A percentile compares a stretch with the other conserved stretches of the same genome.
These are phyloP conservation scores for Suillus luteus DNA, from an alignment of 768 basidiomycete genomes.

Conservation along the genomic window DNA sequence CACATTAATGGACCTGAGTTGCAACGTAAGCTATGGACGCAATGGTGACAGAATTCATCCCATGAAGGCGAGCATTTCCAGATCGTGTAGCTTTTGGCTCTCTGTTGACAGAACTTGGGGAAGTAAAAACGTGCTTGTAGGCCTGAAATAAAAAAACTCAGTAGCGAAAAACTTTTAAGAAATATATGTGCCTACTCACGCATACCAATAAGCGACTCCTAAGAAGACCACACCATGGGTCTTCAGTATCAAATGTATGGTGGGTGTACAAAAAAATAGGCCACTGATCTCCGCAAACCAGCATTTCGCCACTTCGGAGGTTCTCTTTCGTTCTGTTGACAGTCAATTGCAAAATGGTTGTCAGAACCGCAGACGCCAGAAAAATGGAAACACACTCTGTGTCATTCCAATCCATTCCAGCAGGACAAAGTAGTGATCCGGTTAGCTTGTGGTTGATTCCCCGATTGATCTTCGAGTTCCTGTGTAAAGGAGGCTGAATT, in stretches of 20 bases:
- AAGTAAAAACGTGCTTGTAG: conserved; percentile 31
- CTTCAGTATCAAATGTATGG: conserved; percentile 16
- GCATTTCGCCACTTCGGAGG: too few species aligned
- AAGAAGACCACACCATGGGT: conserved; percentile 21
- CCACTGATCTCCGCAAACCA: conserved; percentile 23
- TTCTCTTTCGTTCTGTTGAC: too few species aligned
- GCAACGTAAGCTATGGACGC: conserved; percentile 25
- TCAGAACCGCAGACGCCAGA: too few species aligned
- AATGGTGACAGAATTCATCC: conserved; percentile 16
- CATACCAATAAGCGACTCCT: conserved; percentile 23
- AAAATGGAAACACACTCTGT: too few species aligned
- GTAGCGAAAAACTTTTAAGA: not conserved
- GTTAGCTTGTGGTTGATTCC: too few species aligned
- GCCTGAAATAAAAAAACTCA: conserved; percentile 21
- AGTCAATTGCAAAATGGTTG: too few species aligned
- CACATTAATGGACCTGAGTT: conserved; percentile 13
- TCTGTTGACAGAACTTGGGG: conserved; percentile 30
- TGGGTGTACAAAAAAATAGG: conserved; percentile 21
- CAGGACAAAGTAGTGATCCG: too few species aligned
- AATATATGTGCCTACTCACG: conserved; percentile 15
- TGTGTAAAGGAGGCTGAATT: too few species aligned
- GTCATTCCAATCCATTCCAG: too few species aligned
- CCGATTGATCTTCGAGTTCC: too few species aligned
- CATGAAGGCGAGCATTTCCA: conserved; percentile 5
- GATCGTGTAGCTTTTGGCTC: conserved; percentile 25